phyloP scores from a whole-genome alignment of 2,329 filamentous ascomycete genomes.

The Alternaria incomplexa region DNA sequence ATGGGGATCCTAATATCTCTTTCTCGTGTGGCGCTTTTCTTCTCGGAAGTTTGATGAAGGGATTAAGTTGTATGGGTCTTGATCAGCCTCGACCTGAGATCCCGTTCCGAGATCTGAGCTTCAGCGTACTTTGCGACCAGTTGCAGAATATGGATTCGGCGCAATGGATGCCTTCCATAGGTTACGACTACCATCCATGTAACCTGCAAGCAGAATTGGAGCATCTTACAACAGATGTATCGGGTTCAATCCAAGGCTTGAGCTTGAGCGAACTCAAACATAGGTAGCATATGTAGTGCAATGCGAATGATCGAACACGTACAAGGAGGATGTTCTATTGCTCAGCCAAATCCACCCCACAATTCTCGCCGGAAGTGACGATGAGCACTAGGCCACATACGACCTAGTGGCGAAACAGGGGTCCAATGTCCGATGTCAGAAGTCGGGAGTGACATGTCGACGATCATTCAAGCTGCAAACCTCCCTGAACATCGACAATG shows the following conservation, averaged over 20 bases:
- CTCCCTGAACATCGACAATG: constrained; percentile 33
- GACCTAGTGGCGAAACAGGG: constrained; percentile 15
- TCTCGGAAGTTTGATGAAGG: neutral
- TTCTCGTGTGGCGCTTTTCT: neutral
- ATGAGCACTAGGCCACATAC: neutral
- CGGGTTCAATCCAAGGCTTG: neutral
- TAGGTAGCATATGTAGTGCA: neutral
- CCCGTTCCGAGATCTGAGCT: neutral
- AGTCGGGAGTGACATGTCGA: constrained; percentile 8
- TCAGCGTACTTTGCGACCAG: neutral
- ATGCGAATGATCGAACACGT: neutral
- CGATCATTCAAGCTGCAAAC: neutral
- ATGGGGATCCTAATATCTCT: fast-evolving
- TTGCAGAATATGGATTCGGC: neutral
- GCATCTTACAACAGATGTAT: neutral
- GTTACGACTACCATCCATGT: neutral
- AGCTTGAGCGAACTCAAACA: neutral
- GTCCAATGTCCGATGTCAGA: constrained; percentile 12
- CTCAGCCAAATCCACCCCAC: neutral
- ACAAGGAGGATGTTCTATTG: neutral
- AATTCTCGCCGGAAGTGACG: neutral
- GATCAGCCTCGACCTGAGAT: neutral
- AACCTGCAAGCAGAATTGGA: neutral
- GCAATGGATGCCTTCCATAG: neutral
- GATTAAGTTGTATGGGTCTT: neutral